A percentile compares a stretch with the other conserved stretches of the same genome.
These are phyloP conservation scores for Globisporangium perplexum DNA, from an alignment of 352 stramenopile species.

Conservation along the genomic window DNA sequence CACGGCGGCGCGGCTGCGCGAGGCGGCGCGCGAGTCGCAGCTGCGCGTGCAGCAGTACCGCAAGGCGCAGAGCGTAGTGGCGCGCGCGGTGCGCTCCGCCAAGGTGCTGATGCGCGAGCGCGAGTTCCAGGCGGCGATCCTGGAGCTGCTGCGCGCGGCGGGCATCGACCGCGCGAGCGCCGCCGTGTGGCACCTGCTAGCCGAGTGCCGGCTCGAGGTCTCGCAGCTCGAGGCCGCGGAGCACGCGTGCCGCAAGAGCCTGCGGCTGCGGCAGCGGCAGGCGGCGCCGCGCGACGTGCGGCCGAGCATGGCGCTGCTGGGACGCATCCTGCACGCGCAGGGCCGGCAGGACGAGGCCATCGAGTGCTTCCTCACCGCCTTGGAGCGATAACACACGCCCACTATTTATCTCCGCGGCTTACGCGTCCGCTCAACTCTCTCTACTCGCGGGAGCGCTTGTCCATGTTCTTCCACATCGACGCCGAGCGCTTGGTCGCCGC, in stretches of 20 bases:
- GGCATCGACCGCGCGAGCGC: conserved; percentile 46
- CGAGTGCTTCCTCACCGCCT: conserved; percentile 58
- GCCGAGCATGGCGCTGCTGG: conserved; percentile 33
- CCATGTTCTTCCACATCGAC: conserved; percentile 48
- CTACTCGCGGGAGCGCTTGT: conserved; percentile 15
- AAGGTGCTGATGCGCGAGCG: conserved; percentile 36
- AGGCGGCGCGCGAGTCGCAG: conserved; percentile 29
- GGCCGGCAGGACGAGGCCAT: conserved; percentile 46
- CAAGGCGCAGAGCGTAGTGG: conserved; percentile 36
- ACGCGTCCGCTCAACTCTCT: conserved; percentile 5
- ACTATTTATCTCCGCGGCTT: conserved; percentile 11
- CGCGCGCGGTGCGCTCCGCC: conserved; percentile 32
- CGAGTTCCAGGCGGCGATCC: conserved; percentile 55
- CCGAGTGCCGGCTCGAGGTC: conserved; percentile 45
- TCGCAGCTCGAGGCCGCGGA: conserved; percentile 40
- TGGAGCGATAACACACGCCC: conserved; percentile 24
- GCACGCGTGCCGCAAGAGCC: conserved; percentile 46
- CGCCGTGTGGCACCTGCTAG: conserved; percentile 47
- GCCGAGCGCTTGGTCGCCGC: conserved; percentile 14
- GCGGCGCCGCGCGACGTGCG: conserved; percentile 11
- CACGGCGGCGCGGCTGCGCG: conserved; percentile 19
- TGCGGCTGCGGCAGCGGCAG: conserved; percentile 26
- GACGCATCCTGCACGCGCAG: conserved; percentile 43
- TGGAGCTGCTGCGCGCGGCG: conserved; percentile 42
- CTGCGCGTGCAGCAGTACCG: conserved; percentile 36